phyloP scores from a whole-genome alignment of 768 basidiomycete species.

The Naganishia kalamii region DNA sequence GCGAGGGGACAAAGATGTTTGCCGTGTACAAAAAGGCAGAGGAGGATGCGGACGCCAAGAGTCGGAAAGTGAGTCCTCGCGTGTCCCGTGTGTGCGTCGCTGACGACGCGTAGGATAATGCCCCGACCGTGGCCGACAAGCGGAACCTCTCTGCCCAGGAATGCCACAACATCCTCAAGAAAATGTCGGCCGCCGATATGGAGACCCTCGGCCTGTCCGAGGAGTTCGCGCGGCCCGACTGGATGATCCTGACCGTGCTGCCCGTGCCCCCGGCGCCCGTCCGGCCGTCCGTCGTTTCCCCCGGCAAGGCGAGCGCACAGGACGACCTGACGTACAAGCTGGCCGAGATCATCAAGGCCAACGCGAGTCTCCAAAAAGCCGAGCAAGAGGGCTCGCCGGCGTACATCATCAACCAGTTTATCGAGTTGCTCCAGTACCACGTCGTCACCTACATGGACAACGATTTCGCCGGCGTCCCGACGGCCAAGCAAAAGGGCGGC shows the following conservation, averaged over 20 bases:
- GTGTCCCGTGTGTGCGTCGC: background rate
- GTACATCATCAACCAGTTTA: slow-evolving; percentile 90
- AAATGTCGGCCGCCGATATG: slow-evolving; percentile 84
- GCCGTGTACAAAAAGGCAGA: slow-evolving; percentile 90
- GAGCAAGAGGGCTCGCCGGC: slow-evolving; percentile 96
- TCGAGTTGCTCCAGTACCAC: slow-evolving; percentile 96
- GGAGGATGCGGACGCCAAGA: slow-evolving; percentile 63
- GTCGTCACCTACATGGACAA: slow-evolving; percentile 99
- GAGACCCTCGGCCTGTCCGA: slow-evolving; percentile 84
- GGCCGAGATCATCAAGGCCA: slow-evolving; percentile 92
- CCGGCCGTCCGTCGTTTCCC: slow-evolving; percentile 93
- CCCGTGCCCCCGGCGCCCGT: slow-evolving; percentile 98
- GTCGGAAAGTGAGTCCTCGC: slow-evolving; percentile 17
- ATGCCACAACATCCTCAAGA: slow-evolving; percentile 89
- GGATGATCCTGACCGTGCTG: slow-evolving; percentile 98
- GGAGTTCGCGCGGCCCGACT: slow-evolving; percentile 93
- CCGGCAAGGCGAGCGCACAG: slow-evolving; percentile 90
- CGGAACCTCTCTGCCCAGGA: slow-evolving; percentile 69
- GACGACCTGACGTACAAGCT: slow-evolving; percentile 98
- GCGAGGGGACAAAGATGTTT: slow-evolving; percentile 91
- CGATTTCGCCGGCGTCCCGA: slow-evolving; percentile 95
- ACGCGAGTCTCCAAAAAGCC: slow-evolving; percentile 79
- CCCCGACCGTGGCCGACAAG: slow-evolving; percentile 44
- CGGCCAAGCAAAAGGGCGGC: slow-evolving; percentile 93
- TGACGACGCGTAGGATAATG: slow-evolving; percentile 31